Percentiles rank a stretch among this genome's conserved stretches.
phyloP scores from a whole-genome alignment of 108 stramenopile species.

The Nitzschia sp. region DNA sequence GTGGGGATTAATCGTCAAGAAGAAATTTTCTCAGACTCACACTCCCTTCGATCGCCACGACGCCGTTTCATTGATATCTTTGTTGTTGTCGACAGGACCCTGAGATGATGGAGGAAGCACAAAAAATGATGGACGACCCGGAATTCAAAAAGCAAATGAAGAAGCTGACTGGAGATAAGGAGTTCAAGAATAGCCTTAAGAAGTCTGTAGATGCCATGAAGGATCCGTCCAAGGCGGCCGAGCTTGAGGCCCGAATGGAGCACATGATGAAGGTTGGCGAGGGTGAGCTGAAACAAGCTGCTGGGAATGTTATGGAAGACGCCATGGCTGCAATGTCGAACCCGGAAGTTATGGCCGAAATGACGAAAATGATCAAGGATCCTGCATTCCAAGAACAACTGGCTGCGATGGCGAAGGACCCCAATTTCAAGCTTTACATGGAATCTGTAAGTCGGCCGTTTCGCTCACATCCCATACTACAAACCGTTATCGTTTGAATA shows the following conservation, averaged over 20 bases:
- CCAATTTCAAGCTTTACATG: slow-evolving; percentile 76
- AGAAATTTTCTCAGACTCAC: no score
- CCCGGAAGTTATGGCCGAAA: slow-evolving; percentile 78
- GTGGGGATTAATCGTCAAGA: no score
- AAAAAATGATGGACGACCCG: slow-evolving; percentile 87
- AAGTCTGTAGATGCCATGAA: slow-evolving; percentile 63
- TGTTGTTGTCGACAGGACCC: slow-evolving; percentile 62
- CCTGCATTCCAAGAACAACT: slow-evolving; percentile 77
- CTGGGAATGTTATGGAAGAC: slow-evolving; percentile 64
- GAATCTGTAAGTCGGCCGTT: slow-evolving; percentile 41
- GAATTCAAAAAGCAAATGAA: slow-evolving; percentile 91
- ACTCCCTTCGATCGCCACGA: no score
- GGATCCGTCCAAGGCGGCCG: slow-evolving; percentile 83
- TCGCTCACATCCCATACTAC: no score
- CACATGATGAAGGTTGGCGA: slow-evolving; percentile 86
- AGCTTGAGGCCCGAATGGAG: slow-evolving; percentile 84
- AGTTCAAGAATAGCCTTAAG: slow-evolving; percentile 67
- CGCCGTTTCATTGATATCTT: neutral
- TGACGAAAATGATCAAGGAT: slow-evolving; percentile 82
- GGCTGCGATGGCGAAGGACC: slow-evolving; percentile 80
- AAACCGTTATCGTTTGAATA: no score
- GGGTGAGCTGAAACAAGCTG: slow-evolving; percentile 55
- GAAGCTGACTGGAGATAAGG: slow-evolving; percentile 60
- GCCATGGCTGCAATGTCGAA: slow-evolving; percentile 85
- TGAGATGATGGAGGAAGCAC: slow-evolving; percentile 86